These are phyloP conservation scores for Anthracocystis panici-leucophaei DNA, from an alignment of 1,284 basidiomycete genomes.

Conservation along the genomic window DNA sequence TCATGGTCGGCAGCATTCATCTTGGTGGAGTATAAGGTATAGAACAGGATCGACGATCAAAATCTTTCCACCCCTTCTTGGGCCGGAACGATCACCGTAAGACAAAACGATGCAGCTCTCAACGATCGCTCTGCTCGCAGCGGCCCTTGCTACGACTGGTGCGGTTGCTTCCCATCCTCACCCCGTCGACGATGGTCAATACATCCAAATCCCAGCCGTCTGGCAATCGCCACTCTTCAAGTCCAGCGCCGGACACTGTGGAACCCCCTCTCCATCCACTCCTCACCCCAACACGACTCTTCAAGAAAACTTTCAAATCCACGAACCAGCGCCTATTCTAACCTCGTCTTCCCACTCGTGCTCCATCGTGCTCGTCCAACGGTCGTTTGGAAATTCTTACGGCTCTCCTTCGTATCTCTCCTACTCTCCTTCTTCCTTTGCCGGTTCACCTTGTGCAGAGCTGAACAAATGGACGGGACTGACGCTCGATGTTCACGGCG, in stretches of 20 bases:
- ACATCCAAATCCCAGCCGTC: conserved; percentile 21
- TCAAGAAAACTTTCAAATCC: conserved; percentile 27
- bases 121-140: conserved; percentile 9
- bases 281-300: neutral
- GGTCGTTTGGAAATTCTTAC: conserved; percentile 53
- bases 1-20: too few species aligned
- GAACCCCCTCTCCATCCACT: too few species aligned
- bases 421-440: conserved; percentile 22
- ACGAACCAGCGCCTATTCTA: conserved; percentile 33
- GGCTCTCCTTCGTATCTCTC: conserved; percentile 32
- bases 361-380: conserved; percentile 37
- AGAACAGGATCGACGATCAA: too few species aligned
- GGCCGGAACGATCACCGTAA: neutral
- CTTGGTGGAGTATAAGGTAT: too few species aligned
- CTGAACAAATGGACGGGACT: conserved; percentile 40
- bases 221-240: conserved; percentile 32
- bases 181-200: neutral
- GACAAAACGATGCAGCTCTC: conserved; percentile 15
- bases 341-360: conserved; percentile 6
- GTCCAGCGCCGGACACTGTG: conserved; percentile 1
- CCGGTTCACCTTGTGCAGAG: conserved; percentile 29
- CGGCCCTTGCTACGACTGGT: neutral
- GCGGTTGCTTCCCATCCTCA: neutral
- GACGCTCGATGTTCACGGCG: conserved; percentile 39
- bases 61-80: too few species aligned